These are phyloP conservation scores for Candolleomyces efflorescens DNA, from an alignment of 768 basidiomycete species.

Conservation along the genomic window DNA sequence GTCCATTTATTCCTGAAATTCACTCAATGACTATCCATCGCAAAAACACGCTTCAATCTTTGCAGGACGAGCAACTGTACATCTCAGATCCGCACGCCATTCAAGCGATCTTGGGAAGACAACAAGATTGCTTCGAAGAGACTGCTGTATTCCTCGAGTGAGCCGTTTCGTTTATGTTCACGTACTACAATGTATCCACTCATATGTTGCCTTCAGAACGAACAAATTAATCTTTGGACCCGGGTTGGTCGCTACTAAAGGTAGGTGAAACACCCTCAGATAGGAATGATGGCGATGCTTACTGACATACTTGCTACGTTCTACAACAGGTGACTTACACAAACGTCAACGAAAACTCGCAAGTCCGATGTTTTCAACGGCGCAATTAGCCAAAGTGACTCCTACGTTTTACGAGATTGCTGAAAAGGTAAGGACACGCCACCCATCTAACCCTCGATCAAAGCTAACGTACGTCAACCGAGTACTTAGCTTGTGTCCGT, in stretches of 20 bases:
- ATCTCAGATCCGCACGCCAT: conserved; percentile 46
- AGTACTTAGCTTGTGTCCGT: conserved; percentile 24
- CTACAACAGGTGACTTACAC: conserved; percentile 34
- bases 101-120: conserved; percentile 43
- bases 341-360: conserved; percentile 46
- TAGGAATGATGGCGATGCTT: too few relatives aligned
- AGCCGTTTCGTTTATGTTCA: conserved; percentile 8
- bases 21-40: background rate
- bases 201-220: conserved; percentile 23
- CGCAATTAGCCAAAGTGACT: conserved; percentile 40
- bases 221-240: conserved; percentile 45
- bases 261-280: too few relatives aligned
- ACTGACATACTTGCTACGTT: too few relatives aligned
- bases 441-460: background rate
- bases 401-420: conserved; percentile 42
- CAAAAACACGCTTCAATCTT: too few relatives aligned
- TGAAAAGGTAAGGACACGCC: conserved; percentile 32
- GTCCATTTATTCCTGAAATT: background rate
- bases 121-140: conserved; percentile 46
- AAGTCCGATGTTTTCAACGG: conserved; percentile 41
- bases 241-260: conserved; percentile 38
- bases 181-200: background rate
- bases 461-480: background rate
- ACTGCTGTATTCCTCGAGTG: conserved; percentile 41
- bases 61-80: conserved; percentile 45